phyloP scores from a whole-genome alignment of 2,329 filamentous ascomycete species.

The Fusarium vanettenii region DNA sequence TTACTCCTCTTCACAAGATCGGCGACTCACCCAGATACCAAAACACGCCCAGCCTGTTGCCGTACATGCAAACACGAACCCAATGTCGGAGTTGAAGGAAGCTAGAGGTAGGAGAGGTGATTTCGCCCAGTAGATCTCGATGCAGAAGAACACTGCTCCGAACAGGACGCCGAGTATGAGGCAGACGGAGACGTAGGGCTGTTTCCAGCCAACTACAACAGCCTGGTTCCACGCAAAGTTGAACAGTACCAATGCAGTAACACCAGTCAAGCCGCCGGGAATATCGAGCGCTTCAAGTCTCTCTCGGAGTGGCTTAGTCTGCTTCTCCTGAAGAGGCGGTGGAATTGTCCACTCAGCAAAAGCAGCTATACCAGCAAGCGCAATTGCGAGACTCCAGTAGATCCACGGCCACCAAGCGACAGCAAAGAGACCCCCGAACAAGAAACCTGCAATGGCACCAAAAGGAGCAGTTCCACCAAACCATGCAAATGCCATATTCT shows the following conservation, averaged over 20 bases:
- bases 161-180: slow-evolving; percentile 66
- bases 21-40: slow-evolving; percentile 11
- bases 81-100: slow-evolving; percentile 14
- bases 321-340: background rate
- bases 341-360: slow-evolving; percentile 30
- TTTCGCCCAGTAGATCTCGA: slow-evolving; percentile 8
- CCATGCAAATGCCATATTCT: slow-evolving; percentile 49
- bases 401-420: slow-evolving; percentile 57
- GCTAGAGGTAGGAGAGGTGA: slow-evolving; percentile 6
- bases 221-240: slow-evolving; percentile 74
- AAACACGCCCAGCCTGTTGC: slow-evolving; percentile 21
- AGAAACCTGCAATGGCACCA: slow-evolving; percentile 44
- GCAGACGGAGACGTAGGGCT: slow-evolving; percentile 63
- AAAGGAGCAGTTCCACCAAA: slow-evolving; percentile 50
- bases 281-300: slow-evolving; percentile 6
- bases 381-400: slow-evolving; percentile 12
- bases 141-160: background rate
- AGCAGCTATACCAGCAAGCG: background rate
- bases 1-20: rapidly evolving
- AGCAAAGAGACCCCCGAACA: slow-evolving; percentile 39
- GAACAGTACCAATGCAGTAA: slow-evolving; percentile 65
- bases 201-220: slow-evolving; percentile 65
- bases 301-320: slow-evolving; percentile 28
- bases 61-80: slow-evolving; percentile 14
- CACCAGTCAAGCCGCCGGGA: slow-evolving; percentile 52